Base-by-base conservation (phyloP, 2,329 filamentous ascomycete genomes). In the Lasiodiplodia hormozganensis region DNA sequence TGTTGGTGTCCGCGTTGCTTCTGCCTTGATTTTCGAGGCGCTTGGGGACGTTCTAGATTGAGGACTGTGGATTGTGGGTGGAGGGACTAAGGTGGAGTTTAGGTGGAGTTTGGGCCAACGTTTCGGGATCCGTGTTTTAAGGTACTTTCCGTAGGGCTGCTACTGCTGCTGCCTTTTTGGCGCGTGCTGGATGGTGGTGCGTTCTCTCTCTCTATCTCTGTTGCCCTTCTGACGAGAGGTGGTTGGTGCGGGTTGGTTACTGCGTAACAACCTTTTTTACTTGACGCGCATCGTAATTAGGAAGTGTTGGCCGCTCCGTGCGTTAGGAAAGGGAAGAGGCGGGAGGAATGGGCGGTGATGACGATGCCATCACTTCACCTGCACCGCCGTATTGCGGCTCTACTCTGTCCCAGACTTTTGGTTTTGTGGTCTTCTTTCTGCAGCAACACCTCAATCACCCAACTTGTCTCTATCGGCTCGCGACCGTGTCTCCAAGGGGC, bases 111-210 rank as follows among this genome's bases (percentile, higher is more conserved):
- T 47, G 43, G 43, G 43, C 16, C 16, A 47, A 47, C 43, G 43
- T 47, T 21, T 47, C 43, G 43, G 43, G 43, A 34, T 34, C 31
- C 31, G 43, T 47, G 7, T 47, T 47, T 47, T 47, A 47, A 47
- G 43, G 43, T 47, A 47, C 43, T 47, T 47, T 47, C 43, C 43
- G 43, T 47, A 47, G 43, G 43, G n/a, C 43, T 47, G 43, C 43
- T n/a, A 14, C 40, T 40, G 38, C 40, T 40, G 38, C 38, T 12
- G 36, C 38, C 31, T 34, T 10, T 34, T 34, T 34, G 31, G 31
- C 31, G 31, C 31, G 31, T 40, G 38, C 38, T 40, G 38, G 31
- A 34, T 34, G 31, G 31, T 34, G 31, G 31, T 34, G 31, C 8
- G 31, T 34, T 7, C 8, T 34, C 8, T 34, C 8, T 34, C 4